Conservation (phyloP, 2,329 filamentous ascomycete species). For the Venturia effusa region DNA sequence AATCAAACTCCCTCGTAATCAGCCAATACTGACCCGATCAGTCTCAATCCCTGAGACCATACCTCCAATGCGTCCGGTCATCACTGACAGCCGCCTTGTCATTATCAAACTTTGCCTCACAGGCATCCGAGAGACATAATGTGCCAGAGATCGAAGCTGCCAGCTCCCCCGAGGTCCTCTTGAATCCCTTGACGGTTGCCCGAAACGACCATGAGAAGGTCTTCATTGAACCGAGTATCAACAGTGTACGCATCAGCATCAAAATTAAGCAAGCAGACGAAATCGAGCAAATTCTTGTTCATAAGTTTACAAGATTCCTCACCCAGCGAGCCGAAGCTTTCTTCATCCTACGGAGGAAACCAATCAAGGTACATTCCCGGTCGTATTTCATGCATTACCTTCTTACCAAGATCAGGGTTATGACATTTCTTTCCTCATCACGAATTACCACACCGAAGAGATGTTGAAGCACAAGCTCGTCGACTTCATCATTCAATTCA, state of each 20-base stretch:
- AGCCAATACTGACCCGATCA: slow-evolving; percentile 20
- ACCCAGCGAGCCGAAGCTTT: slow-evolving; percentile 94
- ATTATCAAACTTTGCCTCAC: slow-evolving; percentile 93
- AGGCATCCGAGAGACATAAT: slow-evolving; percentile 93
- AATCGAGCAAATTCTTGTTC: slow-evolving; percentile 94
- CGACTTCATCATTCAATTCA: slow-evolving; percentile 98
- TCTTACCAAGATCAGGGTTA: slow-evolving; percentile 55
- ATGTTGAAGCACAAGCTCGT: slow-evolving; percentile 99
- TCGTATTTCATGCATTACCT: not conserved
- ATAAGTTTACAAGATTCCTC: slow-evolving; percentile 96
- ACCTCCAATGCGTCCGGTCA: slow-evolving; percentile 90
- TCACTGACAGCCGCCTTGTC: slow-evolving; percentile 89
- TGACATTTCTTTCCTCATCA: slow-evolving; percentile 97
- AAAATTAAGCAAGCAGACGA: slow-evolving; percentile 99
- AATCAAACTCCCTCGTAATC: not conserved
- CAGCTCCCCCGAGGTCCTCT: slow-evolving; percentile 83
- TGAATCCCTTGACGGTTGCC: slow-evolving; percentile 82
- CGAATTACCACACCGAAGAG: slow-evolving; percentile 96
- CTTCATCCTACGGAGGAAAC: slow-evolving; percentile 90
- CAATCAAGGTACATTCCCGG: slow-evolving; percentile 59
- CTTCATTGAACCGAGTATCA: slow-evolving; percentile 90
- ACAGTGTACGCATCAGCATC: slow-evolving; percentile 94
- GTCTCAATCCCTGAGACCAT: slow-evolving; percentile 96
- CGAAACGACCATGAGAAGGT: slow-evolving; percentile 97
- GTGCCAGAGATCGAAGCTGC: slow-evolving; percentile 93